These are phyloP conservation scores for Platanthera guangdongensis DNA, from an alignment of 106 monocot genomes.

Conservation along the genomic window DNA sequence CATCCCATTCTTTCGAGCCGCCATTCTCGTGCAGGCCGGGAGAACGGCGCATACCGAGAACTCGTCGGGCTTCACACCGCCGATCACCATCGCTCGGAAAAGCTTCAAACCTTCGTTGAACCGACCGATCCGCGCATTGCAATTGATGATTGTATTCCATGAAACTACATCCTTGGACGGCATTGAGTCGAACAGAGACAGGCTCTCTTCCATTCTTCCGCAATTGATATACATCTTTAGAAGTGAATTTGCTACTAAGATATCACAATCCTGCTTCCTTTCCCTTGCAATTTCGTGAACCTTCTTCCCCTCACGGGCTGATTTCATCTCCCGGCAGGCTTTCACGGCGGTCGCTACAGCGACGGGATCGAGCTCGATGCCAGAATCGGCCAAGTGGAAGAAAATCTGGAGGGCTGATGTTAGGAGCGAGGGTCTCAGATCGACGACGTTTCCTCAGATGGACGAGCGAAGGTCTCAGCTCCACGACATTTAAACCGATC, in stretches of 20 bases:
- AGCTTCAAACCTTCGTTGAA: slow-evolving; percentile 46
- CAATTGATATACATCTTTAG: slow-evolving; percentile 39
- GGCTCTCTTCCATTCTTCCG: slow-evolving; percentile 14
- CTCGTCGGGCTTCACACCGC: slow-evolving; percentile 16
- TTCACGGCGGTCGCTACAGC: slow-evolving; percentile 22
- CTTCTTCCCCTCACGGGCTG: slow-evolving; percentile 11
- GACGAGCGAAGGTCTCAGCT: too few species aligned
- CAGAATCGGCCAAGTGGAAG: slow-evolving; percentile 17
- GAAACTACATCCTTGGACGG: slow-evolving; percentile 13
- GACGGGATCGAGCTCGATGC: slow-evolving; percentile 16
- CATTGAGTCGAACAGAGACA: slow-evolving; percentile 25
- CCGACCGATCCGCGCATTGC: slow-evolving; percentile 21
- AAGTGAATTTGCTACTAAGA: slow-evolving; percentile 32
- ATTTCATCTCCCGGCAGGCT: slow-evolving; percentile 26
- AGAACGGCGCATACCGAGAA: slow-evolving; percentile 34
- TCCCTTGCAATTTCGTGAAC: slow-evolving; percentile 25
- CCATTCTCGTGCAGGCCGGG: slow-evolving; percentile 49
- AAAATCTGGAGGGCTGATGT: slow-evolving; percentile 39
- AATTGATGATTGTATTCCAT: slow-evolving; percentile 37
- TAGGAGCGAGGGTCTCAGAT: too few species aligned
- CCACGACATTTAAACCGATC: too few species aligned
- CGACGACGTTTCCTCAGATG: too few species aligned
- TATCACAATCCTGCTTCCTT: slow-evolving; percentile 18
- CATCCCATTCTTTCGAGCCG: slow-evolving; percentile 34
- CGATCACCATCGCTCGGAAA: slow-evolving; percentile 23